Conservation (phyloP, 192 early-diverging fungal genomes). For the Chytriomyces confervae region DNA sequence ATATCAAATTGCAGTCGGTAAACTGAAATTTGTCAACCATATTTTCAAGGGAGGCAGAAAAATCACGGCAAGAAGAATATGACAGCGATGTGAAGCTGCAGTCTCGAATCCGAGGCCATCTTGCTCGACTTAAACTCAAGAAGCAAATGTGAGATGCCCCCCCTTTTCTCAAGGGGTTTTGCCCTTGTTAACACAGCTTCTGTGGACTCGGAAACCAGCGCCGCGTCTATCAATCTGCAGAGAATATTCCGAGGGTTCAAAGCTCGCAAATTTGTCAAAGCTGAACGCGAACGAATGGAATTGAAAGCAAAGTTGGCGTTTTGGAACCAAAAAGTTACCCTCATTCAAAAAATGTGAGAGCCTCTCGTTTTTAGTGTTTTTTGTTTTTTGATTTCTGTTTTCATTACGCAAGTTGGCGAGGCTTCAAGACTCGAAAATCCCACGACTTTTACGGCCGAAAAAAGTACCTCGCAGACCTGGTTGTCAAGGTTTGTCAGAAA, state of each 20-base stretch:
- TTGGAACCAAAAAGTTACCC: slow-evolving; percentile 39
- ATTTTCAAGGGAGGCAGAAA: slow-evolving; percentile 12
- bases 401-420: slow-evolving; percentile 43
- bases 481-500: slow-evolving; percentile 11
- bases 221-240: slow-evolving; percentile 41
- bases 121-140: slow-evolving; percentile 1
- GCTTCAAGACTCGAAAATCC: slow-evolving; percentile 46
- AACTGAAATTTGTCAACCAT: background rate
- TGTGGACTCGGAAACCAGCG: background rate
- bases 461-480: slow-evolving; percentile 34
- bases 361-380: background rate
- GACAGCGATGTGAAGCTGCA: slow-evolving; percentile 26
- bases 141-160: background rate
- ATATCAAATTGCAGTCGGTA: background rate
- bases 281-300: slow-evolving; percentile 27
- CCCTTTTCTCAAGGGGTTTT: background rate
- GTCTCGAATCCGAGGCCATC: slow-evolving; percentile 7
- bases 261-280: slow-evolving; percentile 29
- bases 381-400: too few species aligned
- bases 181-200: background rate
- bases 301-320: slow-evolving; percentile 24
- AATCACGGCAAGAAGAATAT: slow-evolving; percentile 15
- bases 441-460: slow-evolving; percentile 54
- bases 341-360: slow-evolving; percentile 54
- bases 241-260: slow-evolving; percentile 43